Base-by-base conservation (phyloP, 2,329 filamentous ascomycete species). In the Fusarium sp. region DNA sequence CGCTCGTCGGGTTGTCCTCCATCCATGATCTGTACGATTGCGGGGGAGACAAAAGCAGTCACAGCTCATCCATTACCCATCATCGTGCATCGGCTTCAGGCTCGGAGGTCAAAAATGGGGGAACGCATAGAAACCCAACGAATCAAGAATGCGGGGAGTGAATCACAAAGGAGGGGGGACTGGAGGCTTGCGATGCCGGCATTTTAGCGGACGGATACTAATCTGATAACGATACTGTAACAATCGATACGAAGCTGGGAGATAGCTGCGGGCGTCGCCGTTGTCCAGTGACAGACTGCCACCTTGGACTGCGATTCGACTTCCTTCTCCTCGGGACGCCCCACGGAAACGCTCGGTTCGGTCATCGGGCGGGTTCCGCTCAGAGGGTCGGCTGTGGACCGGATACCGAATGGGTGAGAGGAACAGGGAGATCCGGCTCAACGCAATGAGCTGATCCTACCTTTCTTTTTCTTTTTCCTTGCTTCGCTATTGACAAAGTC, bases 331-430 rank as follows among this genome's bases (percentile, higher is more conserved):
- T 66, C 62, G 66, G 69, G 43, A 57, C 43, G 60, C 33, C 55
- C 53, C 57, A 69, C 71, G 70, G 71, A 73, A 71, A 70, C 40
- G 57, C 56, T 74, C 71, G 71, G 71, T 71, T 73, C 71, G 69
- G 71, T 21, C 52, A 62, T 70, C 71, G 69, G 70, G 67, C 50
- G 46, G 47, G 46, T 58, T 55, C 62, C 69, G 62, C 63, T 31
- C 24, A 34, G 26, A 57, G 55, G 28, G 46, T 65, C 36, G 46
- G 36, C 31, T 50, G 36, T 36, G 43, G 61, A 40, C 26, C 39
- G 39, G 33, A 53, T 55, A 14, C 44, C 38, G 22, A 31, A 59
- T 38, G 54, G 46, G 39, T 46, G 13, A 64, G 40, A 60, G 46
- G 31, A 64, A 53, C 47, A 36, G 46, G 31, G 58, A 53, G 57